These are phyloP conservation scores for Puya raimondii DNA, from an alignment of 176 grass and related monocot species.

Conservation along the genomic window DNA sequence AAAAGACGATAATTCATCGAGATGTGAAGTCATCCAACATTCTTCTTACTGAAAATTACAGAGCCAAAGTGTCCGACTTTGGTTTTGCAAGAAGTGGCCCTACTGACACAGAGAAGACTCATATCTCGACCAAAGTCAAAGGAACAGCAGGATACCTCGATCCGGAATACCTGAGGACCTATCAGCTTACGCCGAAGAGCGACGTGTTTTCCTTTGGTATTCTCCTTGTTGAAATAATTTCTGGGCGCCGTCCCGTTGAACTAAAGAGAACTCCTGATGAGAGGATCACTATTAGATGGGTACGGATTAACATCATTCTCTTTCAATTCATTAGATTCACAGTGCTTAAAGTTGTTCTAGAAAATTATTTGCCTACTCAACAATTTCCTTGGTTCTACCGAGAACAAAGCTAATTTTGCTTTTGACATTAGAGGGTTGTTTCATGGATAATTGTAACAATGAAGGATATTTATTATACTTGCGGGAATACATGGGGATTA, in stretches of 20 bases:
- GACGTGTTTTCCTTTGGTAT: slow-evolving; percentile 98
- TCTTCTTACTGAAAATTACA: slow-evolving; percentile 82
- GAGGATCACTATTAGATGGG: slow-evolving; percentile 97
- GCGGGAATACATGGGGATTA: too few species aligned
- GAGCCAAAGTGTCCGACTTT: slow-evolving; percentile 89
- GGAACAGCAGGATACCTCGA: slow-evolving; percentile 95
- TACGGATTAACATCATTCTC: slow-evolving; percentile 26
- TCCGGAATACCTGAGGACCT: slow-evolving; percentile 87
- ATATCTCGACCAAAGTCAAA: slow-evolving; percentile 98
- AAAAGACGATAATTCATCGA: slow-evolving; percentile 97
- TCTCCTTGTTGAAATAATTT: slow-evolving; percentile 92
- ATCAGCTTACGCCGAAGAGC: slow-evolving; percentile 93
- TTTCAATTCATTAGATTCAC: neutral
- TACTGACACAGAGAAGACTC: slow-evolving; percentile 80
- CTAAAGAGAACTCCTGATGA: slow-evolving; percentile 61
- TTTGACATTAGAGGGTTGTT: too few species aligned
- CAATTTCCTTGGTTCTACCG: neutral
- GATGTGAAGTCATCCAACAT: slow-evolving; percentile 99
- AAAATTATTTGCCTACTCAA: neutral
- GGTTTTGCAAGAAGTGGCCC: slow-evolving; percentile 90
- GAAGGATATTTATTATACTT: too few species aligned
- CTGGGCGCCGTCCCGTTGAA: slow-evolving; percentile 73
- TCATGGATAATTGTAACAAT: too few species aligned
- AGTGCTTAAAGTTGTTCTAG: neutral
- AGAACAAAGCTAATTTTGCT: too few species aligned